These are phyloP conservation scores for Geotrichum carabidarum DNA, from an alignment of 1,139 yeast genomes.

Conservation along the genomic window DNA sequence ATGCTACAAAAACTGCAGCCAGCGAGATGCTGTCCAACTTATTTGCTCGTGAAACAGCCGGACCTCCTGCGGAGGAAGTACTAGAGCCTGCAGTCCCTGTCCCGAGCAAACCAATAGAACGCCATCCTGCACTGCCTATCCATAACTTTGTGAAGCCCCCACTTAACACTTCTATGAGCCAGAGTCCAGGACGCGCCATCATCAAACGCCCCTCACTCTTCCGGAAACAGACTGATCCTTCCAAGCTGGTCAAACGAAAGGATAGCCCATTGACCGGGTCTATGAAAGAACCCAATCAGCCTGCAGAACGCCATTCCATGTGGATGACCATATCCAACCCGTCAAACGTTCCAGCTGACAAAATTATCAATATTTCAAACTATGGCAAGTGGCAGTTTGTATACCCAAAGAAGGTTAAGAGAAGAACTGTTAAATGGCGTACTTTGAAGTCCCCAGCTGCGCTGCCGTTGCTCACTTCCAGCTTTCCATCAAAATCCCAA, in stretches of 20 bases:
- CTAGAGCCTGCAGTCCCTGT: background rate
- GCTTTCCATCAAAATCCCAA: conserved; percentile 66
- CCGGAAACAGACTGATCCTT: background rate
- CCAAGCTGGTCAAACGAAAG: background rate
- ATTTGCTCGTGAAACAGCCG: background rate
- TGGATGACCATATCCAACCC: conserved; percentile 35
- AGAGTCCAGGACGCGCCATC: background rate
- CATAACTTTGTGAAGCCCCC: too few species aligned
- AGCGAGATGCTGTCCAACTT: background rate
- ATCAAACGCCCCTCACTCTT: background rate
- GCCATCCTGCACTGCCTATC: too few species aligned
- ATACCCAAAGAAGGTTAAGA: conserved; percentile 62
- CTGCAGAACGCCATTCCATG: conserved; percentile 20
- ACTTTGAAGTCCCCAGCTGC: conserved; percentile 92
- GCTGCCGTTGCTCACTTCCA: conserved; percentile 70
- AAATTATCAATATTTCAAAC: conserved; percentile 29
- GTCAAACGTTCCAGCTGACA: conserved; percentile 27
- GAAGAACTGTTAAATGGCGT: conserved; percentile 80
- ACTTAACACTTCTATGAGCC: too few species aligned
- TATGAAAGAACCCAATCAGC: background rate
- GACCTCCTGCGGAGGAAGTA: background rate
- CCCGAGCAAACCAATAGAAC: too few species aligned
- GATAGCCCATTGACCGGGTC: background rate
- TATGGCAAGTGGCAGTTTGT: conserved; percentile 85
- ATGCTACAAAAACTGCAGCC: background rate